Evolutionary conservation across 2,329 filamentous ascomycete genomes (phyloP).

Genomic region (Verticillium albo-atrum): DNA sequence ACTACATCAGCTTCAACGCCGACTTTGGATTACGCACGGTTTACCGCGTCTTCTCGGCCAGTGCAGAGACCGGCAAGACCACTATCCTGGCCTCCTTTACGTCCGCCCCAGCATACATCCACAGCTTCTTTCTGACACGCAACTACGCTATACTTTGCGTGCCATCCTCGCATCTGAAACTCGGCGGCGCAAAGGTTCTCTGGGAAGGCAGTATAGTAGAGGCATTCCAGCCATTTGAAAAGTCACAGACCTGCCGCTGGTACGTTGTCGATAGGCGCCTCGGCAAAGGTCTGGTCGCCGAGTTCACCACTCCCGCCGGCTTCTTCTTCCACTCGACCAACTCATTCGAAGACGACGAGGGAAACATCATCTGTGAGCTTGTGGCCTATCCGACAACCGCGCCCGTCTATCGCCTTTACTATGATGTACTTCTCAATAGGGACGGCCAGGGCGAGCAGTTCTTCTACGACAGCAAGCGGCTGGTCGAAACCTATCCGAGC

Average conservation of each 20-base stretch:
- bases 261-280: constrained; percentile 65
- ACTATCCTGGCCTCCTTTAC: constrained; percentile 66
- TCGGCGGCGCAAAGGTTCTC: constrained; percentile 54
- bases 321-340: constrained; percentile 83
- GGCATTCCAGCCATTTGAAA: constrained; percentile 60
- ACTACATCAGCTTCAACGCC: constrained; percentile 79
- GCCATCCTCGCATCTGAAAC: constrained; percentile 59
- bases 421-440: constrained; percentile 59
- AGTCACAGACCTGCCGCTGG: constrained; percentile 57
- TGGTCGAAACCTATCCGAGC: constrained; percentile 27
- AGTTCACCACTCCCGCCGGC: constrained; percentile 61
- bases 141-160: constrained; percentile 71
- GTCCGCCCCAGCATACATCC: constrained; percentile 65
- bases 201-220: constrained; percentile 66
- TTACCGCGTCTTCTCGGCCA: constrained; percentile 69
- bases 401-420: constrained; percentile 63
- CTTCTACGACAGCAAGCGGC: constrained; percentile 32
- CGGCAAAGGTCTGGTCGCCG: constrained; percentile 59
- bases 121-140: constrained; percentile 71
- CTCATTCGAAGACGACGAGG: constrained; percentile 58
- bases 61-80: constrained; percentile 59
- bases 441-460: constrained; percentile 39
- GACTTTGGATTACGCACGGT: constrained; percentile 49
- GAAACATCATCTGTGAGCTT: constrained; percentile 61
- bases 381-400: constrained; percentile 60